A percentile compares a stretch with the other conserved stretches of the same genome.
These are phyloP conservation scores for Exophiala sp. DNA, from an alignment of 2,329 filamentous ascomycete genomes.

Conservation along the genomic window DNA sequence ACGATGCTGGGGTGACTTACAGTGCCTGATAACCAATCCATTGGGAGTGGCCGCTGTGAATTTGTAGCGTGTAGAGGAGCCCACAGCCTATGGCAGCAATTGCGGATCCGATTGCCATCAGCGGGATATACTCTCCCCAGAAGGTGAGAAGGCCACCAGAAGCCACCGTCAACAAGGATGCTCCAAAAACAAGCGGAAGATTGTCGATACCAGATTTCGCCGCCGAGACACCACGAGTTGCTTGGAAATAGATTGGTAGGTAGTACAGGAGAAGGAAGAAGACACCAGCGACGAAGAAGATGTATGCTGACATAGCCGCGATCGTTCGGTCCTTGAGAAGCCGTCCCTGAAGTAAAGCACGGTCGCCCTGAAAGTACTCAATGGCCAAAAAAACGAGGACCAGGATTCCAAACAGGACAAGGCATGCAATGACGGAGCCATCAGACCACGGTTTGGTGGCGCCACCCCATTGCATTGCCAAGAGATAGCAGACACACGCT, in stretches of 20 bases:
- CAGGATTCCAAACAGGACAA: constrained; percentile 45
- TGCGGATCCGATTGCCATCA: constrained; percentile 29
- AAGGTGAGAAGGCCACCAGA: constrained; percentile 34
- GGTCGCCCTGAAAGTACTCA: constrained; percentile 39
- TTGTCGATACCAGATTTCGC: constrained; percentile 41
- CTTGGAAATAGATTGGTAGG: constrained; percentile 50
- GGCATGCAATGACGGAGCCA: constrained; percentile 43
- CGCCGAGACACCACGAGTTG: constrained; percentile 35
- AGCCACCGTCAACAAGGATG: constrained; percentile 33
- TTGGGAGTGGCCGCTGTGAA: constrained; percentile 28
- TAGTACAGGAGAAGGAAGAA: constrained; percentile 44
- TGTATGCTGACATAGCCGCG: constrained; percentile 34
- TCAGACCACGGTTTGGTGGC: constrained; percentile 36
- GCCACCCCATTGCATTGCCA: constrained; percentile 49
- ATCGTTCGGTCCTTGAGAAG: constrained; percentile 40
- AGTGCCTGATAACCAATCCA: constrained; percentile 41
- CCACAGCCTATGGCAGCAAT: constrained; percentile 32
- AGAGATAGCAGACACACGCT: constrained; percentile 39
- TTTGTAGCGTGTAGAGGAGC: constrained; percentile 35
- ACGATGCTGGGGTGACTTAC: no score
- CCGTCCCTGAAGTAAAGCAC: constrained; percentile 38
- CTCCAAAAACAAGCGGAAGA: constrained; percentile 41
- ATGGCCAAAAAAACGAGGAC: constrained; percentile 34
- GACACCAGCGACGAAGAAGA: constrained; percentile 36
- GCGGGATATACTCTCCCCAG: constrained; percentile 29